phyloP scores from a whole-genome alignment of 352 stramenopile species.

The Phytopythium helicoides region DNA sequence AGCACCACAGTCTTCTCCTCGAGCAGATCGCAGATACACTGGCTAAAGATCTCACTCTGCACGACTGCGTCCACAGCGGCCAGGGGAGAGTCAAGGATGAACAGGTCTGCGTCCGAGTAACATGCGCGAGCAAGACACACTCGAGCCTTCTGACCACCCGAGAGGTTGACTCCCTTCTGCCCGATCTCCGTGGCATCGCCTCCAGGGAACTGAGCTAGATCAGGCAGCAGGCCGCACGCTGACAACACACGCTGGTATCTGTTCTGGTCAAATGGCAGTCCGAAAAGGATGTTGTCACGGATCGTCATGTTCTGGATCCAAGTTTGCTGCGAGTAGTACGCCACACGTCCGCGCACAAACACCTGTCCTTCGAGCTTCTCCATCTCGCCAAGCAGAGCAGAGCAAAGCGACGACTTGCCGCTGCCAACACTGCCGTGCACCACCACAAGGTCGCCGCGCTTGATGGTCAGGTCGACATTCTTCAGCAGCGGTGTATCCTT shows the following conservation, averaged over 20 bases:
- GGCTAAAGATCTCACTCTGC: constrained; percentile 83
- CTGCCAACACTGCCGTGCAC: constrained; percentile 44
- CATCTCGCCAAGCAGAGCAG: constrained; percentile 83
- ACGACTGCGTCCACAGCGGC: constrained; percentile 93
- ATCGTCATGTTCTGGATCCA: constrained; percentile 96
- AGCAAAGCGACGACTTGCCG: constrained; percentile 59
- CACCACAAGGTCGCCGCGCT: constrained; percentile 48
- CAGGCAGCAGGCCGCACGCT: constrained; percentile 76
- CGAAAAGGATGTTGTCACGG: constrained; percentile 94
- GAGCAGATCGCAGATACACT: constrained; percentile 26
- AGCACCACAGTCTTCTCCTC: constrained; percentile 72
- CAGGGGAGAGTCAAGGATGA: constrained; percentile 92
- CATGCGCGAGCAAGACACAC: constrained; percentile 61
- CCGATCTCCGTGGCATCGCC: constrained; percentile 94
- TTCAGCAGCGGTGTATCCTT: constrained; percentile 21
- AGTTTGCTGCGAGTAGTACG: constrained; percentile 81
- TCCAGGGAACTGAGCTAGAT: constrained; percentile 79
- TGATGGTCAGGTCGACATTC: constrained; percentile 36
- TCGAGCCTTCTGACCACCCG: constrained; percentile 90
- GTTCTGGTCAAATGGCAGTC: constrained; percentile 40
- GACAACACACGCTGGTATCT: constrained; percentile 56
- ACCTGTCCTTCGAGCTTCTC: constrained; percentile 38
- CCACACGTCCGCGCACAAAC: constrained; percentile 35
- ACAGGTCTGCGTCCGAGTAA: constrained; percentile 56
- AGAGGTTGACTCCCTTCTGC: constrained; percentile 94